Evolutionary conservation across 1,139 yeast species (phyloP), one percentile per base, ranked within the genome.

Genomic region (Yamadazyma epiphylla): DNA sequence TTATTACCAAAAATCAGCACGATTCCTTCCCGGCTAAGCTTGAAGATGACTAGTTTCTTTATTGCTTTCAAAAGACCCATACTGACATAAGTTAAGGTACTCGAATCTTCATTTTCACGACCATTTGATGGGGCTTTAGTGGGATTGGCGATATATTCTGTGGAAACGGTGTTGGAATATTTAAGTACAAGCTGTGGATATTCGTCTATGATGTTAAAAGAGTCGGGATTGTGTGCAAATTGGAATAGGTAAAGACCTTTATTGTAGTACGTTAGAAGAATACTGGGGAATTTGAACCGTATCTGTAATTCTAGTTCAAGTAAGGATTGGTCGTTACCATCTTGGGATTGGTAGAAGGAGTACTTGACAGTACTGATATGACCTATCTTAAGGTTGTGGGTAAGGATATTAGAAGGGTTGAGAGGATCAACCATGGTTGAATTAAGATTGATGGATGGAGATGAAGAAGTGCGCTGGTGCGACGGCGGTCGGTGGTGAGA

Each of bases 31-130:
- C 60, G 45, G 0, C 75, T 68, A 23, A 74, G 55, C 38, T 65
- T 73, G 39, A 59, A 64, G 27, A 74, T 55, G 0, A 80, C 55
- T 52, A 75, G 56, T 36, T 78, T 73, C 47, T 78, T 72, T 20
- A 80, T 63, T 0, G 89, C 80, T 38, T 74, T 75, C 20, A 79
- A 48, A 31, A 81, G 73, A n/a, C 83, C 61, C 4, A 77, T 64
- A 49, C 65, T 65, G 30, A 70, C 74, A 43, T 59, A 74, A 26
- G 71, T 73, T 35, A 64, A 52, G 53, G 15, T 22, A 16, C 14
- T 4, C 2, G 19, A 6, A 5, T 17, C 22, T 5, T 12, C 5
- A 14, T 49, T 53, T 15, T 31, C 37, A 23, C 34, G 16, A 15
- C 26, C 32, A 49, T 52, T 10, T 53, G 50, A 3, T 62, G 60